phyloP scores from a whole-genome alignment of 1,139 yeast species.

The Candida sojae region DNA sequence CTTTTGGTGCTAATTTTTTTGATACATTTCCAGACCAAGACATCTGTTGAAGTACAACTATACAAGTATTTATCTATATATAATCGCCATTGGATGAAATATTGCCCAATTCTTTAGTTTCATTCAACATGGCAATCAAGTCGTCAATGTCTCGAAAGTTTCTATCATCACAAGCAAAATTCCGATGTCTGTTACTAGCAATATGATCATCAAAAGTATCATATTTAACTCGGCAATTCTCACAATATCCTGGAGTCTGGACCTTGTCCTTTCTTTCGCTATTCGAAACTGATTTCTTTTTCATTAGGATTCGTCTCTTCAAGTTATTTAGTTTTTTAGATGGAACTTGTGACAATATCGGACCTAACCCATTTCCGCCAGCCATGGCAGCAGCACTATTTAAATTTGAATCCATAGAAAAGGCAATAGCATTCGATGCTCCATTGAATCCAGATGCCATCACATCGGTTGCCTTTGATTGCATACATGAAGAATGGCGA shows the following conservation, averaged over 20 bases:
- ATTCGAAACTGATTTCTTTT: slow-evolving; percentile 30
- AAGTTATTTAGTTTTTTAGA: slow-evolving; percentile 65
- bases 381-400: slow-evolving; percentile 31
- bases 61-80: slow-evolving; percentile 3
- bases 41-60: too few relatives aligned
- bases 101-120: slow-evolving; percentile 42
- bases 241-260: slow-evolving; percentile 76
- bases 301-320: slow-evolving; percentile 52
- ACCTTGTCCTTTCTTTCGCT: slow-evolving; percentile 49
- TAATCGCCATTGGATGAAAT: slow-evolving; percentile 49
- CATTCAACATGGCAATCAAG: slow-evolving; percentile 53
- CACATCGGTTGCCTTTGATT: slow-evolving; percentile 52
- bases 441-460: slow-evolving; percentile 77
- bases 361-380: slow-evolving; percentile 71
- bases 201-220: slow-evolving; percentile 82
- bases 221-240: slow-evolving; percentile 87
- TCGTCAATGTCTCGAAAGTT: slow-evolving; percentile 81
- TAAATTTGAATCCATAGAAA: slow-evolving; percentile 47
- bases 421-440: slow-evolving; percentile 49
- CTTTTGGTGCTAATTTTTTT: too few relatives aligned
- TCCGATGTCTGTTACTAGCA: slow-evolving; percentile 67
- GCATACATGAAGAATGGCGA: slow-evolving; percentile 34
- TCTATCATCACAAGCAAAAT: slow-evolving; percentile 71
- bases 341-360: slow-evolving; percentile 64
- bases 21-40: too few relatives aligned